phyloP scores from a whole-genome alignment of 2,329 filamentous ascomycete species.

The Cercospora berteroae region DNA sequence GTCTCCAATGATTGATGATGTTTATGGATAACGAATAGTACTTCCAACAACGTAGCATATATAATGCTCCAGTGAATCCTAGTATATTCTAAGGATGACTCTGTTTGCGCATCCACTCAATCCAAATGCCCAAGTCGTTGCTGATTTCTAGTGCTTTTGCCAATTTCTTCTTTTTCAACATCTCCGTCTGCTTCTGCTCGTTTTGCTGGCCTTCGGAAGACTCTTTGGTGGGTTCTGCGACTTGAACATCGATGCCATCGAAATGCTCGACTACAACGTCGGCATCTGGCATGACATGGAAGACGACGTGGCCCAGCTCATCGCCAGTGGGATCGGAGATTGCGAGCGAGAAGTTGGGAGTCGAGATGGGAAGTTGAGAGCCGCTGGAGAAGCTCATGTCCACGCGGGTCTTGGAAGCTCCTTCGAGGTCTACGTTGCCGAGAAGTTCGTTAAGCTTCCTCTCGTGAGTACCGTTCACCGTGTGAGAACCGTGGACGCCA shows the following conservation, averaged over 20 bases:
- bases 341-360: constrained; percentile 32
- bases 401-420: constrained; percentile 26
- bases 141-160: constrained; percentile 47
- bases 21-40: not conserved
- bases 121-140: constrained; percentile 53
- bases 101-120: constrained; percentile 46
- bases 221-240: constrained; percentile 14
- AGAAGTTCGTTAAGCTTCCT: constrained; percentile 11
- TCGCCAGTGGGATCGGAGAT: constrained; percentile 48
- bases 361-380: constrained; percentile 24
- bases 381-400: constrained; percentile 34
- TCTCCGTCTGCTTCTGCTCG: constrained; percentile 23
- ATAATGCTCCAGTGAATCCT: not conserved
- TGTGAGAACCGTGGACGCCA: not conserved
- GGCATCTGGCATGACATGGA: constrained; percentile 22
- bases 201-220: constrained; percentile 32
- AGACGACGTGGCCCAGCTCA: constrained; percentile 41
- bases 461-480: not conserved
- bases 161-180: constrained; percentile 37
- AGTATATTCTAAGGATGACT: not conserved
- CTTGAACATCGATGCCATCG: constrained; percentile 10
- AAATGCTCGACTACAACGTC: constrained; percentile 19
- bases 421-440: not conserved
- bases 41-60: not conserved
- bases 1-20: not conserved